Conservation (phyloP, 352 stramenopile genomes). For the Phytophthora constricta region DNA sequence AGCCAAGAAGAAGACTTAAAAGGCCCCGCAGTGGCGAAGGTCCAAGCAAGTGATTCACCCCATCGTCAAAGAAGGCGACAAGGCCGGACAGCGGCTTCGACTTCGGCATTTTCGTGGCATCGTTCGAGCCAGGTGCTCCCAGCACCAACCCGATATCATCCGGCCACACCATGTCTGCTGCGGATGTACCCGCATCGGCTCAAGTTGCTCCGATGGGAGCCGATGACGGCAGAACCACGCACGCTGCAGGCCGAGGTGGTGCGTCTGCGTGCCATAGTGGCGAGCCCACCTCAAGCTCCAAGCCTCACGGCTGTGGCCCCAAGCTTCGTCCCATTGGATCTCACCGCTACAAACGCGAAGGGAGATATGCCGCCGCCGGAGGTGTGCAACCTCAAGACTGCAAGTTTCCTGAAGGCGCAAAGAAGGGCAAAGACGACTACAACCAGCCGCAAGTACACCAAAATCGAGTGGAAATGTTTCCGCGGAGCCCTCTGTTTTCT, state of each 20-base stretch:
- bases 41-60: background rate
- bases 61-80: background rate
- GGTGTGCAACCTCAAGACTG: constrained; percentile 1
- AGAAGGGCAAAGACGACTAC: constrained; percentile 19
- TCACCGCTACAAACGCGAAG: constrained; percentile 8
- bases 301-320: background rate
- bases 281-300: background rate
- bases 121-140: constrained; percentile 12
- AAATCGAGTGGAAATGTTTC: background rate
- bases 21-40: background rate
- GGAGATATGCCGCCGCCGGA: constrained; percentile 4
- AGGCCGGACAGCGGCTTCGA: background rate
- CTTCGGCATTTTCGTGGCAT: constrained; percentile 11
- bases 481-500: background rate
- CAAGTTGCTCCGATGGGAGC: too few species aligned
- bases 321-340: background rate
- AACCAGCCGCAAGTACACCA: constrained; percentile 3
- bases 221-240: too few species aligned
- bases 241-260: background rate
- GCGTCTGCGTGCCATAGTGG: background rate
- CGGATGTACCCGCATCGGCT: too few species aligned
- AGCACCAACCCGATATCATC: background rate
- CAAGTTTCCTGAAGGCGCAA: constrained; percentile 6
- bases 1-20: background rate
- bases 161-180: background rate